phyloP scores from a whole-genome alignment of 768 basidiomycete genomes.

The Boletus barrowsii region DNA sequence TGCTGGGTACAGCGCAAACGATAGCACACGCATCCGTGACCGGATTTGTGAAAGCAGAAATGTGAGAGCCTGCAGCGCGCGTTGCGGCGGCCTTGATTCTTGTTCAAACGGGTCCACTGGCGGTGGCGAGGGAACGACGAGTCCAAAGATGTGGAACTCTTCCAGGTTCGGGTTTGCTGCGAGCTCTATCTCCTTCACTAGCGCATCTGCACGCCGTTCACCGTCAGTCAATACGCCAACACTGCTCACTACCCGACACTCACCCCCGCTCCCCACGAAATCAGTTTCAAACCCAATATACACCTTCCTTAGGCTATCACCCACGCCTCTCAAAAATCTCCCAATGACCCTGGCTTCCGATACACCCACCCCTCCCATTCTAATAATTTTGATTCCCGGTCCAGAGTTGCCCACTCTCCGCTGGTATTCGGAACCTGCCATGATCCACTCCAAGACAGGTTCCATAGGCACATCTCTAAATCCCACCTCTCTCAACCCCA shows the following conservation, averaged over 20 bases:
- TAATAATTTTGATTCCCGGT: conserved; percentile 18
- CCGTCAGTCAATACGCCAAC: conserved; percentile 6
- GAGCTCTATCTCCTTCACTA: conserved; percentile 29
- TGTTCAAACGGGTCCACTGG: conserved; percentile 21
- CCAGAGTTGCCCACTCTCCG: conserved; percentile 6
- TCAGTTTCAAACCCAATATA: conserved; percentile 30
- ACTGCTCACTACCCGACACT: conserved; percentile 2
- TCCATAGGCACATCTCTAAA: conserved; percentile 24
- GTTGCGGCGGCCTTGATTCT: conserved; percentile 4
- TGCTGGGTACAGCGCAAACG: conserved; percentile 31
- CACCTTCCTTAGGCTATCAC: conserved; percentile 23
- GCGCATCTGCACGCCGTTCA: conserved; percentile 11
- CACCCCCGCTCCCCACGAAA: conserved; percentile 30
- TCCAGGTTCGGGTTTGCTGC: conserved; percentile 22
- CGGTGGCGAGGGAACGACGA: conserved; percentile 31
- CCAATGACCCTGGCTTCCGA: conserved; percentile 27
- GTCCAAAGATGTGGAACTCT: conserved; percentile 33
- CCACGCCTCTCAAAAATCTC: conserved; percentile 22
- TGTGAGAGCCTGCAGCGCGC: conserved; percentile 24
- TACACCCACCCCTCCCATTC: conserved; percentile 28
- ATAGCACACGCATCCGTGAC: conserved; percentile 30
- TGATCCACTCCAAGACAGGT: conserved; percentile 30
- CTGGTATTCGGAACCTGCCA: conserved; percentile 15
- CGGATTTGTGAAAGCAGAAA: conserved; percentile 24
- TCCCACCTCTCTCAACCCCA: conserved; percentile 24